Conservation (phyloP, 768 basidiomycete species). For the Mycena haematopus region DNA sequence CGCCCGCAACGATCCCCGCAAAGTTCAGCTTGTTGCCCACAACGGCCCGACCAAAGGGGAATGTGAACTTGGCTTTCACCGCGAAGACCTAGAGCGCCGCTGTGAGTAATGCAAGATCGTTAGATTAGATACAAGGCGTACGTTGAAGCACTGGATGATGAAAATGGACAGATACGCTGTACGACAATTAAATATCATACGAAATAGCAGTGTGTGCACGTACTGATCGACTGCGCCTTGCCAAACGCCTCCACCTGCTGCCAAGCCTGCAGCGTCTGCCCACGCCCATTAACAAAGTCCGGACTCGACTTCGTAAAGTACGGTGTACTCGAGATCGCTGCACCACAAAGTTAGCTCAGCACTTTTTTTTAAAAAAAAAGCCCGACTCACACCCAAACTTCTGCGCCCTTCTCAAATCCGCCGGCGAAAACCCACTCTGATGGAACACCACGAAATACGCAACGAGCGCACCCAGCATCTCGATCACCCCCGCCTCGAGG, state of each 20-base stretch:
- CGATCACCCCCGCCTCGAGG: constrained; percentile 68
- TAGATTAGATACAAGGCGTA: constrained; percentile 32
- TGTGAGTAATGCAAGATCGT: background rate
- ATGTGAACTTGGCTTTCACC: constrained; percentile 66
- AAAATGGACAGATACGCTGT: constrained; percentile 69
- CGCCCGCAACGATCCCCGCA: constrained; percentile 64
- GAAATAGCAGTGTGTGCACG: constrained; percentile 13
- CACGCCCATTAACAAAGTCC: constrained; percentile 61
- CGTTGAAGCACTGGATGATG: constrained; percentile 74
- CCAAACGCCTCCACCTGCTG: constrained; percentile 64
- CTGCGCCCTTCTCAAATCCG: constrained; percentile 60
- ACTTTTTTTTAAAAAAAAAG: background rate
- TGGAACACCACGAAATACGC: constrained; percentile 73
- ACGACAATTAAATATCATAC: background rate
- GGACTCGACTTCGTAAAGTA: constrained; percentile 58
- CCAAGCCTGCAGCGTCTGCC: constrained; percentile 49
- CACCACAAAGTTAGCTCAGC: background rate
- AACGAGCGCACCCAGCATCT: constrained; percentile 60
- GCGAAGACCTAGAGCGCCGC: constrained; percentile 58
- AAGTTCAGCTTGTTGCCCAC: constrained; percentile 71
- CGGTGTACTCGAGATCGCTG: constrained; percentile 42
- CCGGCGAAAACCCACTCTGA: constrained; percentile 66
- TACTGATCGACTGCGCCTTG: constrained; percentile 67
- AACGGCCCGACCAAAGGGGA: constrained; percentile 65
- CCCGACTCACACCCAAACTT: constrained; percentile 40